These are phyloP conservation scores for Lentinus brumalis DNA, from an alignment of 768 basidiomycete species.

Conservation along the genomic window DNA sequence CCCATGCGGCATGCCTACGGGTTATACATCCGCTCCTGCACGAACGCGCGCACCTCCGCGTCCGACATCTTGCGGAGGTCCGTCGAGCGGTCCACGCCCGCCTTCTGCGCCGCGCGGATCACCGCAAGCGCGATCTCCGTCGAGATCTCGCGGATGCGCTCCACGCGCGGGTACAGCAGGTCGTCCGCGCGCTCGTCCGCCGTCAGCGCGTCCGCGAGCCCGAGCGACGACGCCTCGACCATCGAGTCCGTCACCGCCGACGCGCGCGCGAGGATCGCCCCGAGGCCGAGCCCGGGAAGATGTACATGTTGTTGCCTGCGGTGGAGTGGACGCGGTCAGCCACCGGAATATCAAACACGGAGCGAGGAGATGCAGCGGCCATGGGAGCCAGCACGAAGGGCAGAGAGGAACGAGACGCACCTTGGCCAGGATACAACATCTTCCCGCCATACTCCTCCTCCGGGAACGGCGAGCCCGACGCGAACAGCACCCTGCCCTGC, in stretches of 20 bases:
- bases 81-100: slow-evolving; percentile 32
- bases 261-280: slow-evolving; percentile 70
- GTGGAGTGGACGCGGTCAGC: not conserved
- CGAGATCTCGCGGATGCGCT: slow-evolving; percentile 86
- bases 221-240: slow-evolving; percentile 86
- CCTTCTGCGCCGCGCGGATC: slow-evolving; percentile 78
- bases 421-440: slow-evolving; percentile 78
- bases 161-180: slow-evolving; percentile 82
- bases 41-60: slow-evolving; percentile 50
- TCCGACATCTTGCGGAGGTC: slow-evolving; percentile 62
- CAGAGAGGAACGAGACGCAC: not conserved
- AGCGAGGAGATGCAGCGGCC: not conserved
- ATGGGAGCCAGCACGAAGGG: not conserved
- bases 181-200: slow-evolving; percentile 63
- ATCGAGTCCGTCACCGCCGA: slow-evolving; percentile 77
- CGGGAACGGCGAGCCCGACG: slow-evolving; percentile 86
- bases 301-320: slow-evolving; percentile 86
- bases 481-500: slow-evolving; percentile 78
- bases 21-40: slow-evolving; percentile 74
- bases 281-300: slow-evolving; percentile 83
- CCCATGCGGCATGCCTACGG: slow-evolving; percentile 36
- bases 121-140: slow-evolving; percentile 72
- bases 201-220: slow-evolving; percentile 74
- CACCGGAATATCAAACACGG: not conserved
- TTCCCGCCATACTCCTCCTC: slow-evolving; percentile 56